Evolutionary conservation across 495 filamentous ascomycete genomes (phyloP), one percentile per base, ranked within the genome.

Genomic region (Symbiotaphrina buchneri): DNA sequence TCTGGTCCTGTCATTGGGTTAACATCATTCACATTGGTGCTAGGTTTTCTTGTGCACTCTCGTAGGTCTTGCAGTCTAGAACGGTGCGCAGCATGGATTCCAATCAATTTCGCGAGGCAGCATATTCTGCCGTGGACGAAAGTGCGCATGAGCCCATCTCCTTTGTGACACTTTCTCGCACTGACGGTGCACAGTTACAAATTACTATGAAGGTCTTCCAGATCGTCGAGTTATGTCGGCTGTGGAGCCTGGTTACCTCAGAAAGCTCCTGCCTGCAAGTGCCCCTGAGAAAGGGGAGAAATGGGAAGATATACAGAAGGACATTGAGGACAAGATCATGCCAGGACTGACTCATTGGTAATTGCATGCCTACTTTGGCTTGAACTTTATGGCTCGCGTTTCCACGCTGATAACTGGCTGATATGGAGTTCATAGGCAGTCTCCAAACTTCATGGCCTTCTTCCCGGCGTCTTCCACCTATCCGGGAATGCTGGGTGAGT

Each of bases 381-480:
- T n/a, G n/a, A n/a, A n/a, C n/a, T 25, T 25, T 8, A 7, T 25
- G 22, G 22, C n/a, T n/a, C n/a, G n/a, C n/a, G n/a, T n/a, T n/a
- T 6, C 1, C 17, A 13, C 13, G 30, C 16, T 0, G 27, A 35
- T 13, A 13, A n/a, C 17, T 8, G 25, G n/a, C n/a, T n/a, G n/a
- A n/a, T n/a, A n/a, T n/a, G n/a, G n/a, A n/a, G n/a, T n/a, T n/a
- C n/a, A n/a, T n/a, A 56, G 51, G 59, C 80, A 92, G 49, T 78
- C 72, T 2, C 87, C 87, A 1, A 85, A 87, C 47, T 97, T 92
- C 63, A 78, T 93, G 65, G 87, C 87, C 21, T 97, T 84, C 65
- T 97, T 78, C 52, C 81, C 87, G 10, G 81, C 82, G 11, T 65
- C 63, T 23, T 71, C 71, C 29, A 74, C 73, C 23, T 94, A 75